phyloP scores from a whole-genome alignment of 768 basidiomycete species.

The Panus rudis region DNA sequence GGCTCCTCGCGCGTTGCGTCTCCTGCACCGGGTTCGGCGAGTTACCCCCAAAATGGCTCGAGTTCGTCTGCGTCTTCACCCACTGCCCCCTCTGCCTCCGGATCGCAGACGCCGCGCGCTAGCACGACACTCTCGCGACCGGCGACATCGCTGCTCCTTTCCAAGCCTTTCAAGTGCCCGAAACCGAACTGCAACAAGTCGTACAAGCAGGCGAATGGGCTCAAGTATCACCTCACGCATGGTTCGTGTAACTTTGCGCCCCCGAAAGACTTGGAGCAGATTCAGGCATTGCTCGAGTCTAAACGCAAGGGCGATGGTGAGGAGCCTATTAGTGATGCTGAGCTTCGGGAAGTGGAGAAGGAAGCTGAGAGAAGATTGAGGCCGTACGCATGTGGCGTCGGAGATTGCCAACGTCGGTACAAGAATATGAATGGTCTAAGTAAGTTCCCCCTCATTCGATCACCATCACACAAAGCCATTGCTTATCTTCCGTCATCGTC shows the following conservation, averaged over 20 bases:
- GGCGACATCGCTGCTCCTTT: constrained; percentile 56
- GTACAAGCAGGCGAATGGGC: constrained; percentile 92
- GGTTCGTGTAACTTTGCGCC: constrained; percentile 92
- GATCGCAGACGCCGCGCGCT: constrained; percentile 27
- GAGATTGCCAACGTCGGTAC: constrained; percentile 81
- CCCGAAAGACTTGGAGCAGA: constrained; percentile 74
- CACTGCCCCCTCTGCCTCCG: constrained; percentile 15
- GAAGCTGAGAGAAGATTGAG: constrained; percentile 79
- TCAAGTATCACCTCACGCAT: constrained; percentile 93
- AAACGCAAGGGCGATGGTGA: constrained; percentile 29
- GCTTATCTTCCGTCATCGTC: constrained; percentile 5
- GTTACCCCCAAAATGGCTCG: constrained; percentile 11
- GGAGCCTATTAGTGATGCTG: constrained; percentile 41
- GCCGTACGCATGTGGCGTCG: constrained; percentile 87
- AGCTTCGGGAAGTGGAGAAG: constrained; percentile 65
- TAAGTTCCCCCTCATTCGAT: constrained; percentile 16
- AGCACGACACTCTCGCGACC: constrained; percentile 42
- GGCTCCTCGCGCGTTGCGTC: constrained; percentile 38
- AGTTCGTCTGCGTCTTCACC: constrained; percentile 16
- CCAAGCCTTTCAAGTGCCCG: constrained; percentile 89
- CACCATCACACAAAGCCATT: background rate
- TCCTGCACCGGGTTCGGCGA: constrained; percentile 18
- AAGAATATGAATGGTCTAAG: constrained; percentile 98
- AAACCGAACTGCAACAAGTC: constrained; percentile 94
- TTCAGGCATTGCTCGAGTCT: constrained; percentile 60